Evolutionary conservation across 345 rosid species (phyloP).

Genomic region (Salix suchowensis): DNA sequence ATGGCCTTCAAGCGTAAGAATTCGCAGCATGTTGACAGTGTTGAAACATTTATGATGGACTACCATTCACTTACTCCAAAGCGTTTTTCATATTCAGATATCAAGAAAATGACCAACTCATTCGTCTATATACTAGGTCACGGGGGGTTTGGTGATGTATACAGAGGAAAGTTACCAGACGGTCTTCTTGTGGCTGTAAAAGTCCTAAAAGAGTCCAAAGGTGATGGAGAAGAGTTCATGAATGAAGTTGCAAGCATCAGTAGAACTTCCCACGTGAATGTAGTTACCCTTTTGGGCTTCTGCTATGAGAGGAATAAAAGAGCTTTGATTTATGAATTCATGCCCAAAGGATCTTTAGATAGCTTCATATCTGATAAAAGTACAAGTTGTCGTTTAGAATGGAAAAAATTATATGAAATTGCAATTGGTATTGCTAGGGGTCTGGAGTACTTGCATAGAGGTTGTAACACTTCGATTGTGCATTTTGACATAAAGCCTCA

Average conservation of each 20-base stretch:
- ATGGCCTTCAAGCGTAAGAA: neutral
- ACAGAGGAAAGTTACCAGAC: constrained; percentile 30
- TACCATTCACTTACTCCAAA: constrained; percentile 1
- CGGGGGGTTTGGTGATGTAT: constrained; percentile 38
- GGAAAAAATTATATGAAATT: constrained; percentile 13
- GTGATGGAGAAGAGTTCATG: constrained; percentile 33
- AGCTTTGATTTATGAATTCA: constrained; percentile 28
- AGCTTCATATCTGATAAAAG: neutral
- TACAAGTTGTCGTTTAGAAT: neutral
- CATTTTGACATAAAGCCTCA: constrained; percentile 4
- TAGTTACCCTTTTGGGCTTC: constrained; percentile 37
- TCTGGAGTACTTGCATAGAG: constrained; percentile 7
- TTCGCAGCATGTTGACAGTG: neutral
- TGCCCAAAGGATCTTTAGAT: constrained; percentile 35
- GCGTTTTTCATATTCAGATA: constrained; percentile 4
- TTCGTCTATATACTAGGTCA: constrained; percentile 29
- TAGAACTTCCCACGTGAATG: constrained; percentile 32
- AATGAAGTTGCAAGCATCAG: constrained; percentile 39
- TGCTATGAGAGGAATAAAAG: constrained; percentile 26
- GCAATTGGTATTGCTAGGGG: constrained; percentile 16
- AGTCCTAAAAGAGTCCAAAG: constrained; percentile 11
- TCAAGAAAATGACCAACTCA: constrained; percentile 24
- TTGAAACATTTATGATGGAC: constrained; percentile 6
- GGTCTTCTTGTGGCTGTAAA: constrained; percentile 38
- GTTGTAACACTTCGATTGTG: constrained; percentile 6